phyloP scores from a whole-genome alignment of 495 filamentous ascomycete genomes.

The Penicillium riverlandense region DNA sequence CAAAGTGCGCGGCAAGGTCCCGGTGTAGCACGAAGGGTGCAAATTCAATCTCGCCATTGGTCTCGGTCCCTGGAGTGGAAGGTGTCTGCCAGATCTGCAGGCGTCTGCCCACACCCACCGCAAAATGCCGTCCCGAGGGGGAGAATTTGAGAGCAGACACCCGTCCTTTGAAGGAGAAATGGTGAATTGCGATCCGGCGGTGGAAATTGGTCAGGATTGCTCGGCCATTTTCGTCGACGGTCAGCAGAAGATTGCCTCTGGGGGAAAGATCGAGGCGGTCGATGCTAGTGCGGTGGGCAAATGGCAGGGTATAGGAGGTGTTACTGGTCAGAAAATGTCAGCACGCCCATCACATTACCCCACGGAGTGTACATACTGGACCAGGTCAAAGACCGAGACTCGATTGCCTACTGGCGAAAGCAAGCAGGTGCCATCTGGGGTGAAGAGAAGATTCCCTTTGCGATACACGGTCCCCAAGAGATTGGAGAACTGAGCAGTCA shows the following conservation, averaged over 20 bases:
- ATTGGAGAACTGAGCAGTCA: slow-evolving; percentile 69
- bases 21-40: slow-evolving; percentile 88
- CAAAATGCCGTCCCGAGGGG: slow-evolving; percentile 84
- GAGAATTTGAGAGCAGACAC: slow-evolving; percentile 86
- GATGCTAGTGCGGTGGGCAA: slow-evolving; percentile 91
- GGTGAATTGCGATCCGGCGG: slow-evolving; percentile 76
- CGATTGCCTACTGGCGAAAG: slow-evolving; percentile 96
- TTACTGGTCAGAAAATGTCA: slow-evolving; percentile 50
- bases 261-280: slow-evolving; percentile 80
- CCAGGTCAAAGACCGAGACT: slow-evolving; percentile 90
- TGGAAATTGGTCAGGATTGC: slow-evolving; percentile 86
- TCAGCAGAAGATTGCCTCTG: slow-evolving; percentile 81
- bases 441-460: slow-evolving; percentile 93
- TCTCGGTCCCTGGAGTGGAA: slow-evolving; percentile 67
- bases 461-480: slow-evolving; percentile 95
- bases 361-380: slow-evolving; percentile 58
- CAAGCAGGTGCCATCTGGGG: slow-evolving; percentile 89
- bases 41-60: slow-evolving; percentile 83
- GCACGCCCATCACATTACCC: background rate
- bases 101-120: slow-evolving; percentile 72
- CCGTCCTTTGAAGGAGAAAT: slow-evolving; percentile 85
- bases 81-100: slow-evolving; percentile 96
- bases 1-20: slow-evolving; percentile 80
- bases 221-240: slow-evolving; percentile 89
- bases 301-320: slow-evolving; percentile 90